Evolutionary conservation across 192 early-diverging fungal genomes (phyloP), one percentile per base, ranked within the genome.

Genomic region (Lunasporangiospora selenospora): DNA sequence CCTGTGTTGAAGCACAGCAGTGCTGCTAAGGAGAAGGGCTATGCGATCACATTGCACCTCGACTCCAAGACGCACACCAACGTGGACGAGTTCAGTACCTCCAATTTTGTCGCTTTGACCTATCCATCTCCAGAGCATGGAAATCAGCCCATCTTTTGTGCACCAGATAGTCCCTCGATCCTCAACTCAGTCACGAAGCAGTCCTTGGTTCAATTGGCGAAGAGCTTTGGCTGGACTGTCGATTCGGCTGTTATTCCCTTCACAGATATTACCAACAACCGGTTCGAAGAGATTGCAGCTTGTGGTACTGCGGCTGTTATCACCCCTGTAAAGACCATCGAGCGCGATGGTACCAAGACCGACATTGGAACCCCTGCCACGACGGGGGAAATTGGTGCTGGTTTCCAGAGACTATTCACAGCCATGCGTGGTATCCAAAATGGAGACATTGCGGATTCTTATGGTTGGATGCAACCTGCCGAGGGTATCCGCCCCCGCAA

Each of bases 261-360:
- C 67, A 52, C 67, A 9, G 89, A 91, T 49, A 61, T 92, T 12
- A 61, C 62, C 26, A 42, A 79, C 15, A 83, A 85, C 37, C 58
- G 70, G 6, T 91, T 90, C 71, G 81, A 81, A 31, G 89, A 92
- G 54, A 79, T 87, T 16, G 88, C 83, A 15, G 89, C 89, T 31
- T 85, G 83, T 46, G 91, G 91, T 26, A 92, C 91, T 7, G 91
- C 91, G 19, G 91, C 89, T 9, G 80, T 91, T 50, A 85, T 92
- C 47, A 91, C 89, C 0, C 87, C 91, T 19, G 83, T 92, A 34
- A 81, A 76, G 29, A 80, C 82, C 43, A 89, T 92, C 54, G 83
- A 87, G 49, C 76, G 82, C 9, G 80, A 82, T 6, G 82, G 82
- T 10, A 76, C 69, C 23, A 69, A 49, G 27, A 58, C 59, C 30